Evolutionary conservation across 2,329 filamentous ascomycete genomes (phyloP).

Genomic region (Pseudonectria buxi): DNA sequence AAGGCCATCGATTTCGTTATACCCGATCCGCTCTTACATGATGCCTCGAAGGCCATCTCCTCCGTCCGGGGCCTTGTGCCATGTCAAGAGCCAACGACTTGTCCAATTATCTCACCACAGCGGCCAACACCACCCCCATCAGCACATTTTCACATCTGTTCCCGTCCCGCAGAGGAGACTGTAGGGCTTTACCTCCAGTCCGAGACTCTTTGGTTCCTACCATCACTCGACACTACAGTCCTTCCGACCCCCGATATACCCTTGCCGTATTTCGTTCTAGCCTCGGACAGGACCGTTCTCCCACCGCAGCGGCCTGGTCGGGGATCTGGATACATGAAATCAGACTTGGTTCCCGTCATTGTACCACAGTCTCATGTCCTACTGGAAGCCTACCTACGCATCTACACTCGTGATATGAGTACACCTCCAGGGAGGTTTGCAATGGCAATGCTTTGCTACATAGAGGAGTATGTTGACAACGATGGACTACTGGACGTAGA

Average conservation of each 20-base stretch:
- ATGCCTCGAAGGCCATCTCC: constrained; percentile 6
- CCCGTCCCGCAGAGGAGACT: constrained; percentile 11
- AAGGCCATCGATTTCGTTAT: constrained; percentile 18
- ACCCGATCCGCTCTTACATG: constrained; percentile 10
- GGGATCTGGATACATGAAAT: constrained; percentile 11
- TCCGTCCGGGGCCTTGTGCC: constrained; percentile 3
- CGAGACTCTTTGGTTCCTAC: constrained; percentile 19
- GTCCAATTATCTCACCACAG: constrained; percentile 8
- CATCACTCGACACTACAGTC: constrained; percentile 11
- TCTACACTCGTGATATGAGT: constrained; percentile 16
- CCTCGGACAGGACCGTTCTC: constrained; percentile 13
- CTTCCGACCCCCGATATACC: constrained; percentile 6
- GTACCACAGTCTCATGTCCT: constrained; percentile 16
- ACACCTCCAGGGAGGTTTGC: constrained; percentile 12
- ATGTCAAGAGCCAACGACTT: constrained; percentile 9
- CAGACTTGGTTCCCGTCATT: constrained; percentile 6
- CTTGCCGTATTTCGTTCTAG: constrained; percentile 11
- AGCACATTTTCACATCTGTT: constrained; percentile 7
- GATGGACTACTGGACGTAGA: constrained; percentile 16
- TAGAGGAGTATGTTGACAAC: constrained; percentile 18
- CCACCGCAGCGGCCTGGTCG: constrained; percentile 18
- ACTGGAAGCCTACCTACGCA: constrained; percentile 18
- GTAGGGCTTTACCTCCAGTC: constrained; percentile 18
- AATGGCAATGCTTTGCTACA: constrained; percentile 18
- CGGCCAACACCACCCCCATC: constrained; percentile 12